Base-by-base conservation (phyloP, 345 rosid genomes). In the Aurinia saxatilis region DNA sequence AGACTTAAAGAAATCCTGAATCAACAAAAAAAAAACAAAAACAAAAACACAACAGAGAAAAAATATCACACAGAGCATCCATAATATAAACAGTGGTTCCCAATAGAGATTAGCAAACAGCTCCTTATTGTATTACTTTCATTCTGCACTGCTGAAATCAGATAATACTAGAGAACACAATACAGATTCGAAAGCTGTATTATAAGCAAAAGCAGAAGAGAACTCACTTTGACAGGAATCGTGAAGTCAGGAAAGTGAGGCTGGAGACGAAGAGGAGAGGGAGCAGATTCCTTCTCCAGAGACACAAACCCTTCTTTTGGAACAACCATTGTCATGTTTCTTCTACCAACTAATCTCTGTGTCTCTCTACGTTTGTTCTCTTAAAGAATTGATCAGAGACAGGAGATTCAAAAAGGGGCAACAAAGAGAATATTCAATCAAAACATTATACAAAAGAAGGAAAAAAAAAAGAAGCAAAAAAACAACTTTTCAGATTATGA, bases 221-320 rank as follows among this genome's bases (percentile, higher is more conserved):
- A 48, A 27, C 79, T 62, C 34, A 89, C 93, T 57, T 73, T 75
- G 30, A 84, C 23, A 53, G 81, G 77, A 37, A 58, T 73, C 21
- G 71, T 67, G 7, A 88, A 66, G 72, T 87, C 86, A 57, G 95
- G 93, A 15, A 80, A 60, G 54, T 79, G 93, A 72, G 79, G 75
- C 6, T 82, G 90, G 29, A 78, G 78, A 54, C 81, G 80, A 50
- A 79, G 63, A 50, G 84, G 71, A 61, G 83, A 47, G 7, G 69
- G 31, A 42, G 85, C 21, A 66, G 82, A 65, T 41, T 71, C 79
- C 53, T 87, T 90, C 12, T 77, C 76, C 52, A 79, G 64, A 23
- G 61, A 76, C 6, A 74, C 79, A 42, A 82, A 57, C 37, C 80
- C 87, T 68, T 83, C 89, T 63, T 85, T 89, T 8, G 96, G 86